Base-by-base conservation (phyloP, 768 basidiomycete genomes). In the Astraeus odoratus region DNA sequence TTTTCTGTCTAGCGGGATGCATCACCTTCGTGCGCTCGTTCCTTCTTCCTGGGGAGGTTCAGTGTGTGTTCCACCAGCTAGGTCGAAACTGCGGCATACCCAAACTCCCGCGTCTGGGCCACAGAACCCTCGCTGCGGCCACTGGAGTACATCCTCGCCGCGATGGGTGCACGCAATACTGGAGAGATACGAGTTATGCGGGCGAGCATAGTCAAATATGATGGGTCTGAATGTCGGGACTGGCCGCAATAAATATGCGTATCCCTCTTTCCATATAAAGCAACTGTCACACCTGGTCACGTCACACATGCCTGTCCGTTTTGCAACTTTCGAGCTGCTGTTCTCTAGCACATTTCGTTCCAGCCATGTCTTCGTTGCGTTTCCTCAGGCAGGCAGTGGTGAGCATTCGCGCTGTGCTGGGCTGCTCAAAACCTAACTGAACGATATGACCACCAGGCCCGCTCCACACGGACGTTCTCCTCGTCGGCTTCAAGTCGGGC, bases 1-100 rank as follows among this genome's bases (percentile, higher is more conserved):
- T 6, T 18, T 33, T 5, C 4, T 13, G 9, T 18, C 25, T 42
- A 7, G 13, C n/a, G 12, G 9, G 46, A 63, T 63, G 59, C 46
- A 48, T 35, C 13, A 71, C 76, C 72, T 66, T 87, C 85, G 42
- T 83, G 75, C 16, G 83, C 85, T 58, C 75, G 80, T 62, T 86
- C 85, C 64, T 77, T 86, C 64, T 78, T 78, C 56, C 85, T 87
- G 60, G 61, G 33, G 48, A 44, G 13, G 42, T 18, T 59, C 50
- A 65, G 10, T 64, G n/a, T 42, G 25, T 23, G n/a, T 9, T 29
- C 25, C 15, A 40, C 19, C 35, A 5, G 4, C 16, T n/a, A 3
- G 12, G n/a, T 18, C 26, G 19, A 37, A n/a, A 35, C 5, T 27
- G 19, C 18, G 8, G 15, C 74, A 44, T 54, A 83, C 84, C 71